Conservation (phyloP, 2,329 filamentous ascomycete species). For the Seiridium cupressi region DNA sequence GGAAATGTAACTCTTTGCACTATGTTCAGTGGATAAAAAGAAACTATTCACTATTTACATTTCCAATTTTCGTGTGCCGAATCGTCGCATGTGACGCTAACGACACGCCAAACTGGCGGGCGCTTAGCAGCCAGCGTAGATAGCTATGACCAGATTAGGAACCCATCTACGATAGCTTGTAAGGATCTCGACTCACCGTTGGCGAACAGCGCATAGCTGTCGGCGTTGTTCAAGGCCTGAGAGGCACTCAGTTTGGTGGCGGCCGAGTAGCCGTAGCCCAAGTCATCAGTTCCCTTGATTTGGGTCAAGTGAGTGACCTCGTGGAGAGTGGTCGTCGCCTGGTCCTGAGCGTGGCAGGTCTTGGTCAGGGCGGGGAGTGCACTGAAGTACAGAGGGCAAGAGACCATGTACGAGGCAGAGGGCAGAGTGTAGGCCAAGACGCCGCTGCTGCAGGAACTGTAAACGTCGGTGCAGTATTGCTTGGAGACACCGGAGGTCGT, state of each 20-base stretch:
- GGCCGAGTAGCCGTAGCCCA: conserved; percentile 52
- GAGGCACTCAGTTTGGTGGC: conserved; percentile 43
- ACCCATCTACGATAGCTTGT: conserved; percentile 25
- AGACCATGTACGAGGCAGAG: conserved; percentile 52
- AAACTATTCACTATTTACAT: too few species aligned
- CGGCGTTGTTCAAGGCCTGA: conserved; percentile 62
- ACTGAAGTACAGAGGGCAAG: conserved; percentile 61
- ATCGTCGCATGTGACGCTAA: too few species aligned
- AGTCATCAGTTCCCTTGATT: conserved; percentile 58
- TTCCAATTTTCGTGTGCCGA: too few species aligned
- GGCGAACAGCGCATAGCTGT: conserved; percentile 50
- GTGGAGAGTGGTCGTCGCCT: conserved; percentile 63
- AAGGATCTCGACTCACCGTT: conserved; percentile 60
- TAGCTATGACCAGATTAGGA: conserved; percentile 31
- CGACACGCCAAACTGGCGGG: too few species aligned
- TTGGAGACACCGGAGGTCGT: conserved; percentile 35
- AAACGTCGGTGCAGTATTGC: conserved; percentile 14
- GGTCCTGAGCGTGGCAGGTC: conserved; percentile 63
- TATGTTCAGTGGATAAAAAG: too few species aligned
- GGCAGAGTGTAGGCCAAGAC: conserved; percentile 64
- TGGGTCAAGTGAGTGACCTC: conserved; percentile 62
- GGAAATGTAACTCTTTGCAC: too few species aligned
- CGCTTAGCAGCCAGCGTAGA: conserved; percentile 6
- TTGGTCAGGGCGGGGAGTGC: conserved; percentile 45
- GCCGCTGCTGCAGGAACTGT: conserved; percentile 30